Base-by-base conservation (phyloP, 768 basidiomycete species). In the Porphyrellus cyaneotinctus region DNA sequence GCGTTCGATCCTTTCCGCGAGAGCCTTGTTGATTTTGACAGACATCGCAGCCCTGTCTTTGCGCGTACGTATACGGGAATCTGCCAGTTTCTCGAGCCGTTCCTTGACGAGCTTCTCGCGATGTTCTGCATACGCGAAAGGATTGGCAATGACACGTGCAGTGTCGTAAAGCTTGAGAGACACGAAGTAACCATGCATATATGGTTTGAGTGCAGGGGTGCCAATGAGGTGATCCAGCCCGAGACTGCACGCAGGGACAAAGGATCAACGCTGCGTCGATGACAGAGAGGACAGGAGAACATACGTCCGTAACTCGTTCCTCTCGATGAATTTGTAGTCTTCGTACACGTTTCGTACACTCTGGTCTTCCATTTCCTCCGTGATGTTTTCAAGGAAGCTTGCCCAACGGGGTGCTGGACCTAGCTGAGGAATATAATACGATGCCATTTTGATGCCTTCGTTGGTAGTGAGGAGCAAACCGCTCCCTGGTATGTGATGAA, bases 101-200 rank as follows among this genome's bases (percentile, higher is more conserved):
- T 91, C 87, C 46, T 81, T 81, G 48, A 97, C 80, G 65, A 92
- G 73, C 63, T 85, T 87, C 69, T 95, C 93, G 57, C 93, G 87
- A 69, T 97, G 86, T 64, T 99, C 97, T 36, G 85, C 85, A 68
- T 98, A 97, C 11, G 87, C 92, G 67, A 92, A 95, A 2, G 97
- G 97, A 74, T 98, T 97, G 51, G 93, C 87, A 59, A 98, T 94
- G 58, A 95, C 81, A 30, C 95, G 86, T 2, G 97, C 97, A 46
- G 95, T 88, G 61, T 95, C 91, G 74, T 98, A 98, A 6, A 98
- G 82, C 63, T 93, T 91, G 72, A 98, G 84, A 6, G 94, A 91
- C 57, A 97, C 72, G 75, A 99, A 98, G 82, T 95, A 98, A 38
- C 97, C 97, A 70, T 99, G 97, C 95, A 99, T 97, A 73, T 98